Evolutionary conservation across 208 protist genomes (phyloP).

Genomic region (Trypanosoma boissoni): DNA sequence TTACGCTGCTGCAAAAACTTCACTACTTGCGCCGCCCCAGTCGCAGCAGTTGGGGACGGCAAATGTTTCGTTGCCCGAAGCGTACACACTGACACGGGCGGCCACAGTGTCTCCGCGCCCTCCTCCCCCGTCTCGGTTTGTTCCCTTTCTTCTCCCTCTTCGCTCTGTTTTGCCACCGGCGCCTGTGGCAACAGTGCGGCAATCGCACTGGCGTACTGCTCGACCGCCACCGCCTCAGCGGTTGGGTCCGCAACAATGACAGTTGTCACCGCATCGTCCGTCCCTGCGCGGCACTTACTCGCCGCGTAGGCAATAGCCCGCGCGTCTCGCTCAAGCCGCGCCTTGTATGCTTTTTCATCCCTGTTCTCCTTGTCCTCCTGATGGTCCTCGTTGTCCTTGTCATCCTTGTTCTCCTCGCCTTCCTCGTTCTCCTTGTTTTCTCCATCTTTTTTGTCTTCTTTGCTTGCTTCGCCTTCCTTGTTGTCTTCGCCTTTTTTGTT

Average conservation of each 20-base stretch:
- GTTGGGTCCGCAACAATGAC: conserved; percentile 12
- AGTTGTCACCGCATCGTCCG: conserved; percentile 3
- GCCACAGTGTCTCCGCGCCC: conserved; percentile 23
- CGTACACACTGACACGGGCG: conserved; percentile 41
- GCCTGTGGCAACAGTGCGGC: not conserved
- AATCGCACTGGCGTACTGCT: conserved; percentile 8
- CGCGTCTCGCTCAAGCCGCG: conserved; percentile 9
- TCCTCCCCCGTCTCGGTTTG: conserved; percentile 1
- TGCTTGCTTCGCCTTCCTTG: too few species aligned
- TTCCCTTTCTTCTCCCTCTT: not conserved
- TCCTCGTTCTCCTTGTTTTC: too few species aligned
- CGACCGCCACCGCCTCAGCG: conserved; percentile 1
- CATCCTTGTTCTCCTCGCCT: too few species aligned
- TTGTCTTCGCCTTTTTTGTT: too few species aligned
- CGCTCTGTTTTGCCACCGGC: not conserved
- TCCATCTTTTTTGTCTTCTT: too few species aligned
- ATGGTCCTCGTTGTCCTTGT: not conserved
- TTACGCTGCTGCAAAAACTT: conserved; percentile 57
- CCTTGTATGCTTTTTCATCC: not conserved
- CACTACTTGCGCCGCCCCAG: conserved; percentile 49
- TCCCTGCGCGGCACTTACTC: not conserved
- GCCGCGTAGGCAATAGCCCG: conserved; percentile 22
- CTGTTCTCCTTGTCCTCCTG: not conserved
- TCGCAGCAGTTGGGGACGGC: conserved; percentile 27
- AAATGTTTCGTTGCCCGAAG: conserved; percentile 69